These are phyloP conservation scores for Alisma plantagoaquatica DNA, from an alignment of 106 monocot species.

Conservation along the genomic window DNA sequence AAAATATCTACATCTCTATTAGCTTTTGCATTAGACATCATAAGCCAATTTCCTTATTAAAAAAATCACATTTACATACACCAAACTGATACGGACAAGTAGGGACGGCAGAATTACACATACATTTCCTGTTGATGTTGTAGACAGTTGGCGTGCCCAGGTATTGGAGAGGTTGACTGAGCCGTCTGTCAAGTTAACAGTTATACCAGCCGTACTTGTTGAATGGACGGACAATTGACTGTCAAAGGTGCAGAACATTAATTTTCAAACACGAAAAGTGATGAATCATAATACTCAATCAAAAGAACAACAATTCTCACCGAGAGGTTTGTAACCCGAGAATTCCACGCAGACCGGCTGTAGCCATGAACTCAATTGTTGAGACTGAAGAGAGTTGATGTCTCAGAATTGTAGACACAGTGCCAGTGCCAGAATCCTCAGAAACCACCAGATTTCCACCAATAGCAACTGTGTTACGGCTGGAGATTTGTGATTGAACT, in stretches of 20 bases:
- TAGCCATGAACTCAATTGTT: constrained; percentile 83
- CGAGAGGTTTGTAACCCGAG: constrained; percentile 69
- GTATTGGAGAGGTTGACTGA: constrained; percentile 84
- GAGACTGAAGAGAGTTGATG: constrained; percentile 75
- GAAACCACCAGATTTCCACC: constrained; percentile 80
- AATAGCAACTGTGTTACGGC: constrained; percentile 43
- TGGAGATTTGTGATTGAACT: constrained; percentile 78
- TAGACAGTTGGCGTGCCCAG: constrained; percentile 93
- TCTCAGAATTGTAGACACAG: constrained; percentile 45
- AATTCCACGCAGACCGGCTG: constrained; percentile 62
- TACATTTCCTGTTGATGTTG: constrained; percentile 75
- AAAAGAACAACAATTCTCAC: no score
- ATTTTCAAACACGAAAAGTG: no score
- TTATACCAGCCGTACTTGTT: constrained; percentile 62
- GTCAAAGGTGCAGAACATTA: no score
- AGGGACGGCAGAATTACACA: no score
- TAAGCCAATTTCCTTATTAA: no score
- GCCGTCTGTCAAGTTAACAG: constrained; percentile 69
- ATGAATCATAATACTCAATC: no score
- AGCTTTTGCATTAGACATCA: no score
- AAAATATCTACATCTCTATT: no score
- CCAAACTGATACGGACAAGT: no score
- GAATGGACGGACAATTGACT: constrained; percentile 88
- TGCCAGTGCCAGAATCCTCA: constrained; percentile 65
- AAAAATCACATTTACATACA: no score